Evolutionary conservation across 2,329 filamentous ascomycete genomes (phyloP).

Genomic region (Fusarium luffae): DNA sequence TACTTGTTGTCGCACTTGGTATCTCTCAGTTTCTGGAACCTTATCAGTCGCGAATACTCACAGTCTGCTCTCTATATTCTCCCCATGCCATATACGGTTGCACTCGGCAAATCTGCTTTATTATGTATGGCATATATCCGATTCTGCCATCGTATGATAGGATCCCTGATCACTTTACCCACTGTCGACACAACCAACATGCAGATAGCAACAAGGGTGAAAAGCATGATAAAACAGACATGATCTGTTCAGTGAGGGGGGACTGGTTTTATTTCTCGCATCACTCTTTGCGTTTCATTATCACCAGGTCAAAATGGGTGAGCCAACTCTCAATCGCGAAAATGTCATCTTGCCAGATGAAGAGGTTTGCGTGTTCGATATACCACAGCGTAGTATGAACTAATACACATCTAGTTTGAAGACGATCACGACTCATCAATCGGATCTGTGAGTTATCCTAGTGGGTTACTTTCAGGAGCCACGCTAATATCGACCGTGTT

Average conservation of each 20-base stretch:
- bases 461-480: rapidly evolving
- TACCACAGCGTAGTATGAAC: not conserved
- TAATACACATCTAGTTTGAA: not conserved
- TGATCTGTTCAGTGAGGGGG: slow-evolving; percentile 1
- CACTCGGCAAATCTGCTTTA: not conserved
- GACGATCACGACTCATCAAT: slow-evolving; percentile 6
- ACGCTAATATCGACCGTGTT: not conserved
- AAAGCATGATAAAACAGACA: not conserved
- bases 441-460: not conserved
- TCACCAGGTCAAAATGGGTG: not conserved
- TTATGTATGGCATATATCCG: not conserved
- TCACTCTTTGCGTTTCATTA: not conserved
- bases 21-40: not conserved
- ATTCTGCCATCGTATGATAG: slow-evolving; percentile 3
- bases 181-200: slow-evolving; percentile 6
- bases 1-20: not conserved
- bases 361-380: not conserved
- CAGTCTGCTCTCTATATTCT: not conserved
- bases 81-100: not conserved
- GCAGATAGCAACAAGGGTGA: slow-evolving; percentile 6
- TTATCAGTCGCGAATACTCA: not conserved
- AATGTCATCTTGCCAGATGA: slow-evolving; percentile 13
- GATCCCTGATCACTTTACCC: not conserved
- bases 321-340: slow-evolving; percentile 5
- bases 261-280: not conserved